phyloP scores from a whole-genome alignment of 2,329 filamentous ascomycete genomes.

The Fusarium scirpi region DNA sequence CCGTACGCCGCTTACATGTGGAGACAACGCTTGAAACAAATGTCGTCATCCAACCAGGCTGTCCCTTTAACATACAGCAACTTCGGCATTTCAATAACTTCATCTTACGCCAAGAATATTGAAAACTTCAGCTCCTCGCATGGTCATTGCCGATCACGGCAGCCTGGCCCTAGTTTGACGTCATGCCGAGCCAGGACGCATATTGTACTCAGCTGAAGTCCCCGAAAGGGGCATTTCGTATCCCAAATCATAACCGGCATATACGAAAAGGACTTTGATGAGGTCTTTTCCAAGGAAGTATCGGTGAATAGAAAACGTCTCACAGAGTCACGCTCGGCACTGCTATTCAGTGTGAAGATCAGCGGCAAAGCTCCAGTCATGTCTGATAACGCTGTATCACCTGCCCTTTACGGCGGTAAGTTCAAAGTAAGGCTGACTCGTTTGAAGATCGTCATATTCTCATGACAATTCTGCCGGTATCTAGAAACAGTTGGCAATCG shows the following conservation, averaged over 20 bases:
- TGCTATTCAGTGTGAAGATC: neutral
- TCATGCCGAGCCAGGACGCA: neutral
- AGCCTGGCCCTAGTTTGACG: neutral
- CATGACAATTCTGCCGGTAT: neutral
- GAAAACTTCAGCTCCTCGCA: neutral
- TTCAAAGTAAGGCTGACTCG: neutral
- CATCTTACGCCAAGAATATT: neutral
- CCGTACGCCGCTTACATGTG: neutral
- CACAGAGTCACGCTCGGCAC: neutral
- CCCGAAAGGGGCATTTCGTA: neutral
- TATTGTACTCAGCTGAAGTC: neutral
- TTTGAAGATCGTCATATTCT: neutral
- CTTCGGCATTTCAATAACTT: neutral
- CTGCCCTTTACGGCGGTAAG: neutral
- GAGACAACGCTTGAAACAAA: neutral
- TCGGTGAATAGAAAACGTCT: neutral
- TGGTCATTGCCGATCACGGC: neutral
- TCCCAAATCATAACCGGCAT: neutral
- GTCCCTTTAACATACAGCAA: neutral
- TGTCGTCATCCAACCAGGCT: neutral
- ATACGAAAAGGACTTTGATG: neutral
- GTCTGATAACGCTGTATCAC: neutral
- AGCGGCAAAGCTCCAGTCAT: neutral
- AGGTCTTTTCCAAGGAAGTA: neutral
- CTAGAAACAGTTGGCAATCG: neutral